A percentile compares a stretch with the other conserved stretches of the same genome.
Evolutionary conservation across 768 basidiomycete species (phyloP).

Genomic region (Asterophora parasitica): DNA sequence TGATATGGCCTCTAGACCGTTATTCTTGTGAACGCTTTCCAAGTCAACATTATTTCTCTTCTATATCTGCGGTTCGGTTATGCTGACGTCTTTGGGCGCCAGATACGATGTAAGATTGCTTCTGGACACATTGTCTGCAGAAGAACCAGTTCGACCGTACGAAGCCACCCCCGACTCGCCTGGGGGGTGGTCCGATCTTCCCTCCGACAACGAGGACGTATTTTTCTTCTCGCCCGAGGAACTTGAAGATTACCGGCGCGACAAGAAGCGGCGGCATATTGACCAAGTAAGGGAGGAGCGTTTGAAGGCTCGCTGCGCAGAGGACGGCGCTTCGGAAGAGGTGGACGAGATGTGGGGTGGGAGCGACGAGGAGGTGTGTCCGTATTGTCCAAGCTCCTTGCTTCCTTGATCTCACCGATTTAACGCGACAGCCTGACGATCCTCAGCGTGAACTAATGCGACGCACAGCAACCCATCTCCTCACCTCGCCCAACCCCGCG

Average conservation of each 20-base stretch:
- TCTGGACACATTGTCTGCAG: conserved; percentile 43
- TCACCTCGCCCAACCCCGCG: conserved; percentile 68
- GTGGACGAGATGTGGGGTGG: conserved; percentile 51
- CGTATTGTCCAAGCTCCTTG: background rate
- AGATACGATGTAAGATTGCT: conserved; percentile 84
- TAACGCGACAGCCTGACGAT: conserved; percentile 48
- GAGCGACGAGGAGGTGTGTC: conserved; percentile 63
- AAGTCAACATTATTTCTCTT: conserved; percentile 21
- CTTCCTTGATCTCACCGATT: background rate
- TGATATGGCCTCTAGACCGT: background rate
- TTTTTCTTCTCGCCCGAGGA: conserved; percentile 75
- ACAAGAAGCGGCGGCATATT: conserved; percentile 61
- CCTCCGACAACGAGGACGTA: conserved; percentile 81
- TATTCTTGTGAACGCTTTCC: conserved; percentile 1
- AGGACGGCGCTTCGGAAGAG: conserved; percentile 31
- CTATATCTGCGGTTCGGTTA: conserved; percentile 15
- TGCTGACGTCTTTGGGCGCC: conserved; percentile 18
- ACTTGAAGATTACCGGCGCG: conserved; percentile 56
- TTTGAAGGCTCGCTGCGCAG: conserved; percentile 49
- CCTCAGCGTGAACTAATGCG: conserved; percentile 61
- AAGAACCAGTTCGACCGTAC: conserved; percentile 3
- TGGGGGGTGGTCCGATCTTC: conserved; percentile 77
- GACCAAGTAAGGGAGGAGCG: conserved; percentile 61
- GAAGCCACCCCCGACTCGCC: conserved; percentile 35
- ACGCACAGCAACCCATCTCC: conserved; percentile 66